These are phyloP conservation scores for Terfezia claveryi DNA, from an alignment of 495 filamentous ascomycete species.

Conservation along the genomic window DNA sequence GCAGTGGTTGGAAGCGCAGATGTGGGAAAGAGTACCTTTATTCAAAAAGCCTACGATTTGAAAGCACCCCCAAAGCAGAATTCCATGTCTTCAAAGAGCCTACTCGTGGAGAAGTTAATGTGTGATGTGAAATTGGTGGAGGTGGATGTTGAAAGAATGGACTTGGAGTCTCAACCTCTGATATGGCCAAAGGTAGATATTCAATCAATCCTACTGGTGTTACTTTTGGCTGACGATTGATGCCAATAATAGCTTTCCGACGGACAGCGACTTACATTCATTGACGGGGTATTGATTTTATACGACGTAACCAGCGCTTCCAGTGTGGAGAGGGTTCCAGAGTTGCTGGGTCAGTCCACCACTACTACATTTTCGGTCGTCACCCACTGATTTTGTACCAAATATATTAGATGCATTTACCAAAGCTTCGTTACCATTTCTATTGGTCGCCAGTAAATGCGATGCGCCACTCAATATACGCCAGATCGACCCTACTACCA, in stretches of 20 bases:
- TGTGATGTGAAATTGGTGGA: slow-evolving; percentile 71
- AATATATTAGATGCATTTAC: slow-evolving; percentile 39
- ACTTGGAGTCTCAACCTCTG: slow-evolving; percentile 44
- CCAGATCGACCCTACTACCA: slow-evolving; percentile 34
- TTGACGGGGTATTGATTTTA: slow-evolving; percentile 66
- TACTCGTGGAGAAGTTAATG: slow-evolving; percentile 51
- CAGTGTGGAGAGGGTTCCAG: slow-evolving; percentile 42
- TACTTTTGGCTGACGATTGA: too few relatives aligned
- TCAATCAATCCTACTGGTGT: too few relatives aligned
- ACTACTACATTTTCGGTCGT: background rate
- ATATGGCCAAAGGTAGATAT: slow-evolving; percentile 49
- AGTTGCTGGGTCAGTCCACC: slow-evolving; percentile 44
- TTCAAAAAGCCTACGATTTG: slow-evolving; percentile 55
- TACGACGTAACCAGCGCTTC: slow-evolving; percentile 64
- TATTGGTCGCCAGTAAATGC: slow-evolving; percentile 70
- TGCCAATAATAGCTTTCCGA: slow-evolving; percentile 15
- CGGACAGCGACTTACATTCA: slow-evolving; percentile 40
- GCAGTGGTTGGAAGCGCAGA: slow-evolving; percentile 60
- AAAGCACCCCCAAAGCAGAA: slow-evolving; percentile 33
- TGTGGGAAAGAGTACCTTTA: slow-evolving; percentile 79
- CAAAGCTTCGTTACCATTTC: slow-evolving; percentile 42
- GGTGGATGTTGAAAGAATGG: slow-evolving; percentile 42
- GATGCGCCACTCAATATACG: slow-evolving; percentile 40
- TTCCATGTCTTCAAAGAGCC: slow-evolving; percentile 39
- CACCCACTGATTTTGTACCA: slow-evolving; percentile 7